Evolutionary conservation across 2,329 filamentous ascomycete species (phyloP).

Genomic region (Neofusicoccum umdonicola): DNA sequence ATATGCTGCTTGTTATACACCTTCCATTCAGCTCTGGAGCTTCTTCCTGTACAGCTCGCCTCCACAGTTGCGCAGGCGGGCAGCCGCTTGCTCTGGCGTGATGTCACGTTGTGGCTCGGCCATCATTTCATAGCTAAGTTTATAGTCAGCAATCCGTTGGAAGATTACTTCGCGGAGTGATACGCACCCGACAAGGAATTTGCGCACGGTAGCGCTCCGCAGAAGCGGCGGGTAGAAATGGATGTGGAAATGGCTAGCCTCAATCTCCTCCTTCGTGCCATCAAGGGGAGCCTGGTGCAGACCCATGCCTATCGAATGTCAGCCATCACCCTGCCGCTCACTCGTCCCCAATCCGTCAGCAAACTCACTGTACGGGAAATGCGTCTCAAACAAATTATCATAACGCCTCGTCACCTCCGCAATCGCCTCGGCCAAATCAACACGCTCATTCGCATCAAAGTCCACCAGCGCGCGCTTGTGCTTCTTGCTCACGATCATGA

Average conservation of each 20-base stretch:
- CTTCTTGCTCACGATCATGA: constrained; percentile 79
- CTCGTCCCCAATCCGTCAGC: constrained; percentile 17
- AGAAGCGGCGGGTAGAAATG: constrained; percentile 96
- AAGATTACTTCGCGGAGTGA: neutral
- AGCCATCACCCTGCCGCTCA: neutral
- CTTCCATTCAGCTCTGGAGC: constrained; percentile 27
- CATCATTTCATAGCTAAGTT: constrained; percentile 75
- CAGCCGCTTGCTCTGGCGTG: constrained; percentile 91
- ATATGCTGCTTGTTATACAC: neutral
- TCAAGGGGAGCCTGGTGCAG: constrained; percentile 91
- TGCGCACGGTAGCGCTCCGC: constrained; percentile 87
- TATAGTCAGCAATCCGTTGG: neutral
- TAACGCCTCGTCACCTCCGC: constrained; percentile 87
- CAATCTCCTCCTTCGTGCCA: constrained; percentile 74
- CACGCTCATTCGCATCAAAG: constrained; percentile 67
- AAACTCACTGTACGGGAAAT: constrained; percentile 84
- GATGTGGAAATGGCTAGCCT: constrained; percentile 88
- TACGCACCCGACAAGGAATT: constrained; percentile 80
- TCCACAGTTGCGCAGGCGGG: constrained; percentile 69
- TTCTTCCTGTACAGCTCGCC: constrained; percentile 81
- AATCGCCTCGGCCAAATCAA: constrained; percentile 76
- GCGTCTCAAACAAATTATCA: constrained; percentile 95
- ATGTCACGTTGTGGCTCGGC: constrained; percentile 98
- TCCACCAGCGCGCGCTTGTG: constrained; percentile 86
- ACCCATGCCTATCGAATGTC: constrained; percentile 65